Conservation (phyloP, 352 stramenopile genomes). For the Phytopythium cucurbitacearum region DNA sequence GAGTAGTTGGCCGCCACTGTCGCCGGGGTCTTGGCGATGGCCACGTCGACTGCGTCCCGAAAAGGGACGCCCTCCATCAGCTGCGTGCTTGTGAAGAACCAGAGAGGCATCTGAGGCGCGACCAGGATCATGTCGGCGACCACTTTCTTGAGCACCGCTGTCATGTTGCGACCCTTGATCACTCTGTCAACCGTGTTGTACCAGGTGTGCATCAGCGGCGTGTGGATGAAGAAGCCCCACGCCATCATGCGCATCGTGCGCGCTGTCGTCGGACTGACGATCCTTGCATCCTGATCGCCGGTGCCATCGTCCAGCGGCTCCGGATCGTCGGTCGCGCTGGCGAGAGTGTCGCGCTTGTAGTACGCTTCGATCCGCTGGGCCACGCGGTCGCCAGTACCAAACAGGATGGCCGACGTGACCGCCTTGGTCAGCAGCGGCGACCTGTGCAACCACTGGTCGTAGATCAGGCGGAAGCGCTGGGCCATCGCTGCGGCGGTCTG, state of each 20-base stretch:
- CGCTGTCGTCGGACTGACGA: constrained; percentile 2
- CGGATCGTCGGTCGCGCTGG: background rate
- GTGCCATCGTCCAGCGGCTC: background rate
- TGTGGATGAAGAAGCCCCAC: constrained; percentile 83
- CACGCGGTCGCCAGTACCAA: constrained; percentile 48
- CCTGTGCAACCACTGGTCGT: constrained; percentile 39
- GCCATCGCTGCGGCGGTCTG: constrained; percentile 1
- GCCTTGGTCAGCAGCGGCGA: constrained; percentile 59
- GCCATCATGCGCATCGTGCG: constrained; percentile 63
- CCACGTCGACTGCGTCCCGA: constrained; percentile 14
- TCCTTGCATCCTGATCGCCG: background rate
- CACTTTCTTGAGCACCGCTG: constrained; percentile 26
- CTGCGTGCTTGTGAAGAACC: constrained; percentile 26
- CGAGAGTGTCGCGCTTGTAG: background rate
- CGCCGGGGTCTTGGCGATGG: constrained; percentile 19
- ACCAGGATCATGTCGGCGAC: constrained; percentile 28
- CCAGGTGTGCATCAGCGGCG: constrained; percentile 87
- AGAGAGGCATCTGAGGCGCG: constrained; percentile 21
- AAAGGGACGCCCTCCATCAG: constrained; percentile 21
- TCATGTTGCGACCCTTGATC: constrained; percentile 9
- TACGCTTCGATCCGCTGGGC: constrained; percentile 38
- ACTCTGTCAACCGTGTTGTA: constrained; percentile 77
- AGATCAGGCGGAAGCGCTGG: constrained; percentile 28
- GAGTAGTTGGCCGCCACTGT: constrained; percentile 26
- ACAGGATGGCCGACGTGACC: constrained; percentile 45